Evolutionary conservation across 495 filamentous ascomycete species (phyloP), one percentile per base, ranked within the genome.

Genomic region (Hypoxylon lienhwacheense): DNA sequence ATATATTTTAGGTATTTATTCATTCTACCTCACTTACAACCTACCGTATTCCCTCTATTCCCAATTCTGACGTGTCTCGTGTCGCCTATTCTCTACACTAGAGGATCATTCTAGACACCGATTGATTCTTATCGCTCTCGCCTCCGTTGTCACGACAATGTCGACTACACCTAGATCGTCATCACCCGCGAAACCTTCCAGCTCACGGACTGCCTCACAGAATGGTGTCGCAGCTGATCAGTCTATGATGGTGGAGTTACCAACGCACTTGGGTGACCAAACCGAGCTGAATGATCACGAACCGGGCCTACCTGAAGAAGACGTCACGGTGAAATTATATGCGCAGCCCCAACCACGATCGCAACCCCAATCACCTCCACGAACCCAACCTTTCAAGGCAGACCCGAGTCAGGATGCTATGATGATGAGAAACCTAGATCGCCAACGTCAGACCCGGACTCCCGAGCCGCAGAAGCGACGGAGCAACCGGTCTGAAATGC

Each of bases 341-440:
- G 36, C 72, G 1, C 77, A 80, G 46, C 31, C 61, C 1, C 69
- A 46, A 36, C 22, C 47, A 10, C 47, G 45, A 32, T 17, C 25
- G 1, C 57, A 52, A 14, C 48, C 42, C 2, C 66, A 68, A 34
- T 69, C 67, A 15, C 64, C 66, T 10, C 51, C 54, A 7, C 56
- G 66, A 41, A 57, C 65, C 4, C 45, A 73, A 49, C 67, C 61
- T 7, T 54, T 69, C 37, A 76, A 72, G 28, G 47, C 58, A 21
- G 73, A 72, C 25, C 79, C 75, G 53, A 71, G 71, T 26, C 55
- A 64, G 16, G 59, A 57, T 11, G 19, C 32, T 5, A 7, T 19
- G 12, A 8, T 42, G 2, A 11, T 49, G 21, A 60, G 59, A 34
- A 39, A 40, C 29, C 10, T 51, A 17, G 58, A 65, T 3, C 63